phyloP scores from a whole-genome alignment of 371 early-diverging fungal genomes.

The Syncephalis plumigaleata region DNA sequence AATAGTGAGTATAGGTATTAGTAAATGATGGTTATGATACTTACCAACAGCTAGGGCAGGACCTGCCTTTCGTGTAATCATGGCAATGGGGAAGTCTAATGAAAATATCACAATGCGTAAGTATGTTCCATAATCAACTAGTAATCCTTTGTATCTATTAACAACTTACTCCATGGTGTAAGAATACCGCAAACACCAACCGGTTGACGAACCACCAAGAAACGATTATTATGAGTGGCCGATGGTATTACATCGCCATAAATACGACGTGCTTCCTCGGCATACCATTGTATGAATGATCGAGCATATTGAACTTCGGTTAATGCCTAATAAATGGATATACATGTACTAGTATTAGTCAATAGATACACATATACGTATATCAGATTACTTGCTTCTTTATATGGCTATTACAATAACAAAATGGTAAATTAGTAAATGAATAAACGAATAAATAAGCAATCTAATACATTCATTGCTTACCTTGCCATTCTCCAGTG shows the following conservation, averaged over 20 bases:
- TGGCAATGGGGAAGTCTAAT: slow-evolving; percentile 80
- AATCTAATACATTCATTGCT: slow-evolving; percentile 4
- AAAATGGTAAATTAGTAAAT: slow-evolving; percentile 6
- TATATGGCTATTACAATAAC: not conserved
- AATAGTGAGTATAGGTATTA: slow-evolving; percentile 16
- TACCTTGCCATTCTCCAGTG: slow-evolving; percentile 60
- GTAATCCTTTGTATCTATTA: no score
- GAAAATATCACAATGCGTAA: not conserved
- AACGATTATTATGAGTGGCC: slow-evolving; percentile 27
- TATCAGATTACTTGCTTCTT: not conserved
- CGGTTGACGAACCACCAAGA: slow-evolving; percentile 60
- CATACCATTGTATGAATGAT: slow-evolving; percentile 72
- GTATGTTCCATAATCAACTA: not conserved
- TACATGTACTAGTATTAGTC: not conserved
- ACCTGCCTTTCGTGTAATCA: slow-evolving; percentile 75
- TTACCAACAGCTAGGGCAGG: slow-evolving; percentile 58
- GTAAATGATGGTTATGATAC: slow-evolving; percentile 32
- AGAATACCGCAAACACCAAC: slow-evolving; percentile 73
- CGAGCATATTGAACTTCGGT: slow-evolving; percentile 67
- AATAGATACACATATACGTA: not conserved
- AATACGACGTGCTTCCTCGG: slow-evolving; percentile 63
- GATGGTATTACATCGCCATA: slow-evolving; percentile 72
- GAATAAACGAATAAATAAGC: slow-evolving; percentile 8
- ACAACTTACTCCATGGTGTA: slow-evolving; percentile 79
- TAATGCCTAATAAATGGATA: slow-evolving; percentile 4